These are phyloP conservation scores for Suillus americanus DNA, from an alignment of 768 basidiomycete genomes.

Conservation along the genomic window DNA sequence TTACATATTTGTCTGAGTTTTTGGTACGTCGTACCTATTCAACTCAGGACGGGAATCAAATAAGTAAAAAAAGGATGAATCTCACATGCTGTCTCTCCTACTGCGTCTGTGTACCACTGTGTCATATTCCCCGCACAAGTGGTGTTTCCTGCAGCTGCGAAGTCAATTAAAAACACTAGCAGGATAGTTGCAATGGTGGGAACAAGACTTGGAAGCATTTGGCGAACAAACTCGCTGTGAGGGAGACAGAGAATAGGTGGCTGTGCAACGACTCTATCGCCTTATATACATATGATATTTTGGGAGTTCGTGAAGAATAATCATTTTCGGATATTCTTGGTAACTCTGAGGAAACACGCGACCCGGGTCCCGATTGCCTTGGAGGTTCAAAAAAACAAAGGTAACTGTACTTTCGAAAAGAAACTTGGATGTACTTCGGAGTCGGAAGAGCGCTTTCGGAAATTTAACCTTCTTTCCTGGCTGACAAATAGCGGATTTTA, in stretches of 20 bases:
- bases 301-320: no score
- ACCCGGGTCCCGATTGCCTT: no score
- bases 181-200: not conserved
- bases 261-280: not conserved
- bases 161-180: not conserved
- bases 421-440: no score
- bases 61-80: not conserved
- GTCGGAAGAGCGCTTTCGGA: no score
- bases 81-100: constrained; percentile 31
- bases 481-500: no score
- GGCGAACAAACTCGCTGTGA: not conserved
- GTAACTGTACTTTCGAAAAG: no score
- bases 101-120: constrained; percentile 27
- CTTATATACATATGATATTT: no score
- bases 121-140: constrained; percentile 20
- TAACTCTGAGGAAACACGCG: no score
- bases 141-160: constrained; percentile 20
- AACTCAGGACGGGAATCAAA: not conserved
- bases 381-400: no score
- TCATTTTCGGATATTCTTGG: no score
- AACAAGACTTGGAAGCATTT: not conserved
- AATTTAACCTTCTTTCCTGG: no score
- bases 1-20: constrained; percentile 27
- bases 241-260: not conserved
- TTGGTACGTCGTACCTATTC: constrained; percentile 25